phyloP scores from a whole-genome alignment of 1,284 basidiomycete genomes.

The Farysia itapuensis region DNA sequence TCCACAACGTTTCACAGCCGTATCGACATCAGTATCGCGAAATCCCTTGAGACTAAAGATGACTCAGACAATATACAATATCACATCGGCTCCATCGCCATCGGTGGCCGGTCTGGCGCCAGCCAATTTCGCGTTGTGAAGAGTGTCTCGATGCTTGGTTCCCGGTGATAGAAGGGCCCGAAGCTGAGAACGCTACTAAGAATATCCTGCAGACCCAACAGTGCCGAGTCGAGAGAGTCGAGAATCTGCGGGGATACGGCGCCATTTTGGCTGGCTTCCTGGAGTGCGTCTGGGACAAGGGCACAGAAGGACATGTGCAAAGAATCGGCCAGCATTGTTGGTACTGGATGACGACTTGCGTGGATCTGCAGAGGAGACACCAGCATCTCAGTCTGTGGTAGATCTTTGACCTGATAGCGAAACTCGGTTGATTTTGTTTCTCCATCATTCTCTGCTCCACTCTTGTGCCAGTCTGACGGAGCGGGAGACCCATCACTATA shows the following conservation, averaged over 20 bases:
- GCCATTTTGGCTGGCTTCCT: constrained; percentile 29
- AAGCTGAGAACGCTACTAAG: constrained; percentile 30
- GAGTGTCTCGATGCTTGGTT: constrained; percentile 19
- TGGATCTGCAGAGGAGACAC: constrained; percentile 36
- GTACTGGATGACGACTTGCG: constrained; percentile 33
- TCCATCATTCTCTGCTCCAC: constrained; percentile 3
- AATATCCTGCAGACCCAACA: constrained; percentile 27
- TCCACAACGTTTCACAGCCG: too few species aligned
- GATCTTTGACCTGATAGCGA: not conserved
- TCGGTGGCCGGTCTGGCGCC: constrained; percentile 16
- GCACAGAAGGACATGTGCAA: constrained; percentile 35
- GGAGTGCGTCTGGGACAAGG: constrained; percentile 29
- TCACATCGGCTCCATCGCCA: too few species aligned
- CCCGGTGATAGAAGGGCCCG: constrained; percentile 23
- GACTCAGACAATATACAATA: too few species aligned
- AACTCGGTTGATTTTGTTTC: not conserved
- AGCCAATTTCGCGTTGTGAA: constrained; percentile 35
- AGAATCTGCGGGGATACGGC: constrained; percentile 17
- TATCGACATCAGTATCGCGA: too few species aligned
- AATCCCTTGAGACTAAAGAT: too few species aligned
- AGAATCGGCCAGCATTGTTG: constrained; percentile 14
- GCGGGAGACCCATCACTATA: not conserved
- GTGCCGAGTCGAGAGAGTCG: constrained; percentile 22
- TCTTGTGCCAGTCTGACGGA: too few species aligned
- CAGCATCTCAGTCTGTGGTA: constrained; percentile 35